These are phyloP conservation scores for Aspergillus mulundensis DNA, from an alignment of 495 filamentous ascomycete species.

Conservation along the genomic window DNA sequence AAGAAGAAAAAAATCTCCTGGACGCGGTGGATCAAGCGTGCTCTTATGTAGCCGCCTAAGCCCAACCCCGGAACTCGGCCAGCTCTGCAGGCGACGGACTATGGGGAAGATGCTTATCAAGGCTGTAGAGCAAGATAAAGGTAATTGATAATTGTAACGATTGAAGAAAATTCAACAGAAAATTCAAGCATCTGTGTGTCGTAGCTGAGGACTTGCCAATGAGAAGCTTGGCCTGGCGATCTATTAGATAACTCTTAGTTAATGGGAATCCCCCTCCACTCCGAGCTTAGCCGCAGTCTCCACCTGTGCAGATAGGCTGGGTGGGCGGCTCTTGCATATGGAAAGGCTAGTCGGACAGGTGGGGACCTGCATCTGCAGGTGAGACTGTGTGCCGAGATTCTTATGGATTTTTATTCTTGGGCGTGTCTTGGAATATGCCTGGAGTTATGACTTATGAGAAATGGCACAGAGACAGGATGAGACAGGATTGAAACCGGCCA, in stretches of 20 bases:
- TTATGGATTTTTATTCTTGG: too few species aligned
- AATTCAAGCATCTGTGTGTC: constrained; percentile 26
- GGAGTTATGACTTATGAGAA: too few species aligned
- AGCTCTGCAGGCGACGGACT: neutral
- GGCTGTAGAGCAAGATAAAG: neutral
- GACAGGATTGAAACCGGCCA: too few species aligned
- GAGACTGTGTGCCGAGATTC: too few species aligned
- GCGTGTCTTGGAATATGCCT: too few species aligned
- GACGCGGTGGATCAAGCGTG: neutral
- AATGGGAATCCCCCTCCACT: neutral
- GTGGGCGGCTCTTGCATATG: too few species aligned
- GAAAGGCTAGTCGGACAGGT: too few species aligned
- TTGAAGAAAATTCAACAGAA: constrained; percentile 20
- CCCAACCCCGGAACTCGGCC: neutral
- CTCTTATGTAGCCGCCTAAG: neutral
- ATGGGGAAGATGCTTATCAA: neutral
- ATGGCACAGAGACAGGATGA: too few species aligned
- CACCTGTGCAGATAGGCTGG: too few species aligned
- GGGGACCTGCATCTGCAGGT: too few species aligned
- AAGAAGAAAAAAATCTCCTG: neutral
- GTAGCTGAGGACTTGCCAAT: constrained; percentile 37
- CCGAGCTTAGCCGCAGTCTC: neutral
- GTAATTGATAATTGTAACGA: constrained; percentile 17
- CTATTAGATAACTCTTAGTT: constrained; percentile 1
- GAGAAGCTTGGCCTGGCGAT: constrained; percentile 9